Base-by-base conservation (phyloP, 805 yeast genomes). In the Yarrowia porcina region DNA sequence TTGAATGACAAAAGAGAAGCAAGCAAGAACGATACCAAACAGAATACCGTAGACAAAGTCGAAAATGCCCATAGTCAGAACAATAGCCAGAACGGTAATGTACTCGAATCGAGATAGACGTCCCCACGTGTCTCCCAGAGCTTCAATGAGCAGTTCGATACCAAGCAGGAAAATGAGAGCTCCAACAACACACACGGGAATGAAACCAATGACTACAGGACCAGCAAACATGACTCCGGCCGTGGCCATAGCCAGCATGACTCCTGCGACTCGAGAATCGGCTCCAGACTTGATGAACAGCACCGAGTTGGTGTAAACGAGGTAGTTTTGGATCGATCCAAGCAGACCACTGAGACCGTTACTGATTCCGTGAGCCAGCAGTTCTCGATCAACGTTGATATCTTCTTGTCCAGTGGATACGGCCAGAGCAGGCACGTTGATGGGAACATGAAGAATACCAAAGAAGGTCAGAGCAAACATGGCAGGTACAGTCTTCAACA, bases 161-260 rank as follows among this genome's bases (percentile, higher is more conserved):
- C 99, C 99, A 54, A 94, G 79, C 64, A 94, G 76, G 74, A 88
- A 94, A 66, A 94, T 94, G 64, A 94, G 81, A 0, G 97, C 84
- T 0, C 97, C 98, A 25, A 94, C 99, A 39, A 94, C 97, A 76
- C 96, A 89, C 15, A 94, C 90, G 0, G 99, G 99, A 54, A 94
- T 94, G 71, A 78, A 90, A 0, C 97, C 97, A 70, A 94, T 90
- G n/a, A 93, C 86, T 1, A 82, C 88, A 0, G 98, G 97, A 0
- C 99, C 99, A 9, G 86, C 83, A 27, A 88, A 70, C 96, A 94
- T 88, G 10, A 94, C 86, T 1, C 80, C 81, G 20, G 82, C 82
- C 0, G 99, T 94, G 1, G 92, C 93, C 4, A 82, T 67, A 0
- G 97, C 97, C 60, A 94, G 79, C 80, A 94, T 77, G n/a, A 91